Conservation (phyloP, 306 rosid species). For the Styphnolobium japonicum region DNA sequence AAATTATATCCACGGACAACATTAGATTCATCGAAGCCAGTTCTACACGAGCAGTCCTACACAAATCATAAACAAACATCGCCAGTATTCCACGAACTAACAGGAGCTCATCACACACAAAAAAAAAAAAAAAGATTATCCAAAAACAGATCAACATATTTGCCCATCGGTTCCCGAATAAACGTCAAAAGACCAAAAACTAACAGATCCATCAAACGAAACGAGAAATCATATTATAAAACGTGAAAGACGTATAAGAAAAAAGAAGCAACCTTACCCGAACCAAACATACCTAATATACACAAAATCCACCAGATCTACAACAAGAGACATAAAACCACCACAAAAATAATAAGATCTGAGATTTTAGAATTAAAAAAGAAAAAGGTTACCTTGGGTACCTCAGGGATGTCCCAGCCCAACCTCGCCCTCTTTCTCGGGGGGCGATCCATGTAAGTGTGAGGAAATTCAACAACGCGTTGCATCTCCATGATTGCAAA, state of each 20-base stretch:
- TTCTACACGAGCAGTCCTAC: neutral
- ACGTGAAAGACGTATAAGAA: neutral
- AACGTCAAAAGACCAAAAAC: neutral
- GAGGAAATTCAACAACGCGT: slow-evolving; percentile 68
- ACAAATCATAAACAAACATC: too few relatives aligned
- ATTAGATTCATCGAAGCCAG: neutral
- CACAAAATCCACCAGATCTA: slow-evolving; percentile 25
- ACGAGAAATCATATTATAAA: neutral
- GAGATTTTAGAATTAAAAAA: neutral
- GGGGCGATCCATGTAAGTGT: slow-evolving; percentile 61
- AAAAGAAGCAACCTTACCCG: neutral
- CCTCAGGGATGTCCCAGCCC: slow-evolving; percentile 75
- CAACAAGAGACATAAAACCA: neutral
- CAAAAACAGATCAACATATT: neutral
- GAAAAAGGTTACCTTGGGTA: slow-evolving; percentile 56
- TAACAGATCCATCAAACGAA: neutral
- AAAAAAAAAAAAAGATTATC: neutral
- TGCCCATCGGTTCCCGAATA: too few relatives aligned
- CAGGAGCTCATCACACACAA: neutral
- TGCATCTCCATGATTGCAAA: slow-evolving; percentile 64
- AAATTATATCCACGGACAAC: neutral
- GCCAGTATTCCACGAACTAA: neutral
- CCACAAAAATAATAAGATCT: slow-evolving; percentile 26
- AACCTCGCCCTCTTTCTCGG: slow-evolving; percentile 75
- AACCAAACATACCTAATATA: neutral